These are phyloP conservation scores for Scytalidium sp. DNA, from an alignment of 2,329 filamentous ascomycete species.

Conservation along the genomic window DNA sequence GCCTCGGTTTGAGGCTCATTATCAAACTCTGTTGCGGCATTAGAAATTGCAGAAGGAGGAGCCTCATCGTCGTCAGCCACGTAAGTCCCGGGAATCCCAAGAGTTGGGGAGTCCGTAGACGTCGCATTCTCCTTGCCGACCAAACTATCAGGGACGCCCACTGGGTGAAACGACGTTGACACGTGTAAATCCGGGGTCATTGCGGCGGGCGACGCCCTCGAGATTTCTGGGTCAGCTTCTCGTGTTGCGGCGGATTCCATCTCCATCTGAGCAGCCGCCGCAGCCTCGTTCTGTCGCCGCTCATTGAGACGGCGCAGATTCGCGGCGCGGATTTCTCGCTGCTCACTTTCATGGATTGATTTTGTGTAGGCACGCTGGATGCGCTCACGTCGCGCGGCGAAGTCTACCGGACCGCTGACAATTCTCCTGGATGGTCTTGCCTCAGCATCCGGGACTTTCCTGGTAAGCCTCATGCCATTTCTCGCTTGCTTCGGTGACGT, in stretches of 20 bases:
- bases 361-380: constrained; percentile 85
- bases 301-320: constrained; percentile 32
- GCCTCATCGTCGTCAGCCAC: constrained; percentile 45
- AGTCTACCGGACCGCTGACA: constrained; percentile 74
- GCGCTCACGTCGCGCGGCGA: constrained; percentile 75
- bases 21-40: constrained; percentile 69
- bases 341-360: constrained; percentile 73
- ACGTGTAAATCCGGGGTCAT: not conserved
- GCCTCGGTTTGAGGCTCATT: constrained; percentile 65
- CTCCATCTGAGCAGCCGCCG: constrained; percentile 29
- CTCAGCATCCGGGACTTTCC: constrained; percentile 16
- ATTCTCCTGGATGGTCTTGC: constrained; percentile 44
- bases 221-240: not conserved
- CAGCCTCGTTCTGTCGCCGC: constrained; percentile 12
- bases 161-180: not conserved
- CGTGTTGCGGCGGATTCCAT: constrained; percentile 1
- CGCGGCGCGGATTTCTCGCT: constrained; percentile 42
- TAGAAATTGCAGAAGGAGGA: constrained; percentile 58
- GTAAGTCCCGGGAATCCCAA: constrained; percentile 65
- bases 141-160: not conserved
- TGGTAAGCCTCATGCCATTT: constrained; percentile 25
- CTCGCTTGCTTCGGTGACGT: constrained; percentile 18
- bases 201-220: not conserved
- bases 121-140: constrained; percentile 4
- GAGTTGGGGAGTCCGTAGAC: constrained; percentile 57